A percentile compares a stretch with the other conserved stretches of the same genome.
Conservation (phyloP, 2,329 filamentous ascomycete species). For the Cladophialophora exuberans region DNA sequence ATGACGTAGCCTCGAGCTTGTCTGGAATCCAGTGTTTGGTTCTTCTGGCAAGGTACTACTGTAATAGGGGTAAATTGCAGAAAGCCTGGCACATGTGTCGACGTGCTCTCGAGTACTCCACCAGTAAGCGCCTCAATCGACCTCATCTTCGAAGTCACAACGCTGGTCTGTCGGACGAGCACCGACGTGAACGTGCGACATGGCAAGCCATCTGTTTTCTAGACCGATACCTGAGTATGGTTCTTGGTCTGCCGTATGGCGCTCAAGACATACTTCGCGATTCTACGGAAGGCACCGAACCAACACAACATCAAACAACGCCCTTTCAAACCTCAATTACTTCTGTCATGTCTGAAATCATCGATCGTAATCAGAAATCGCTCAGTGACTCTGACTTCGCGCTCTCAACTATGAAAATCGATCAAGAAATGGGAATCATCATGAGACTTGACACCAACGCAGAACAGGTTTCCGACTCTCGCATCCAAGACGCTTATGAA, state of each 20-base stretch:
- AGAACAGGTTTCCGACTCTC: neutral
- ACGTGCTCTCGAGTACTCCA: conserved; percentile 5
- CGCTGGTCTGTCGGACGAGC: neutral
- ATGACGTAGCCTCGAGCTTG: neutral
- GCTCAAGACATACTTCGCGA: neutral
- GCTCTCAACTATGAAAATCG: conserved; percentile 2
- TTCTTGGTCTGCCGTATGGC: conserved; percentile 1
- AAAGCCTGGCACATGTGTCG: conserved; percentile 11
- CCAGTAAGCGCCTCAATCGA: neutral
- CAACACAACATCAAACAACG: neutral
- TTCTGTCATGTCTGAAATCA: conserved; percentile 1
- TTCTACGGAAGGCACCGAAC: neutral
- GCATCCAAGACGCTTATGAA: neutral
- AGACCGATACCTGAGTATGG: conserved; percentile 5
- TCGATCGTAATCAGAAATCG: conserved; percentile 1
- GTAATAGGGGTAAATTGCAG: conserved; percentile 3
- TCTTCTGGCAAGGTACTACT: conserved; percentile 7
- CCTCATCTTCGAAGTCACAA: neutral
- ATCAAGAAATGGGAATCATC: conserved; percentile 3
- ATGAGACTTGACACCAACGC: neutral
- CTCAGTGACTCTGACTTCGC: neutral
- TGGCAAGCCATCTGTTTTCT: conserved; percentile 5
- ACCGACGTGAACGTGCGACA: neutral
- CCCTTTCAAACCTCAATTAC: neutral
- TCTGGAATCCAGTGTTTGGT: conserved; percentile 7